phyloP scores from a whole-genome alignment of 2,329 filamentous ascomycete species.

The Aspergillus novofumigatus region DNA sequence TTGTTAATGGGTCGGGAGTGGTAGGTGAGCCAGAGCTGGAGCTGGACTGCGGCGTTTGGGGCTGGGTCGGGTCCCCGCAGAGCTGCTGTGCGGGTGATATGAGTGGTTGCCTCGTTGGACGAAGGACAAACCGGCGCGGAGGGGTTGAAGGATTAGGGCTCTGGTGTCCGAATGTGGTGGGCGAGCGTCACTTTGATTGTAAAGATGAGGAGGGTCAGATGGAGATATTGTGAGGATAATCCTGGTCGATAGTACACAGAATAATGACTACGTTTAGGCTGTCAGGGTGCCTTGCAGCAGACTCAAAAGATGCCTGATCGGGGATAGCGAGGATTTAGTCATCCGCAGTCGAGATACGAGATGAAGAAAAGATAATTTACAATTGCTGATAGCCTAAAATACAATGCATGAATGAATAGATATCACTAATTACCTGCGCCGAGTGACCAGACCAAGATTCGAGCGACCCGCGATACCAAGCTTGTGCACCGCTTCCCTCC shows the following conservation, averaged over 20 bases:
- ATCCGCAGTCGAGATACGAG: background rate
- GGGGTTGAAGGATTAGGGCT: too few species aligned
- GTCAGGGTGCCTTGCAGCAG: too few species aligned
- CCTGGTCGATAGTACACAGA: background rate
- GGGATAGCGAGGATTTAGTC: background rate
- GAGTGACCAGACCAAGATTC: constrained; percentile 51
- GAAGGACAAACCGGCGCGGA: too few species aligned
- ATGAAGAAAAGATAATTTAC: background rate
- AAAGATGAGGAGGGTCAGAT: background rate
- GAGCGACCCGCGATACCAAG: constrained; percentile 71
- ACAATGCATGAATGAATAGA: too few species aligned
- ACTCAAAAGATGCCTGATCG: background rate
- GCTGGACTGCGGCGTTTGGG: background rate
- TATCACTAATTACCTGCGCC: background rate
- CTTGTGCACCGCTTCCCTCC: constrained; percentile 73
- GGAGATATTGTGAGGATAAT: background rate
- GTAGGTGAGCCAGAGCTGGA: background rate
- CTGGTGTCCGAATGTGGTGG: too few species aligned
- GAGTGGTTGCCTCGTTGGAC: too few species aligned
- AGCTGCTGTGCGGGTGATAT: too few species aligned
- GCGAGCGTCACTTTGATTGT: background rate
- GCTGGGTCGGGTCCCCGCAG: too few species aligned
- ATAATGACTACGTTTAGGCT: too few species aligned
- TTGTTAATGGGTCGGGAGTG: too few species aligned
- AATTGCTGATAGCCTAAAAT: background rate